Conservation (phyloP, 352 stramenopile genomes). For the Halophytophthora batemanensis region DNA sequence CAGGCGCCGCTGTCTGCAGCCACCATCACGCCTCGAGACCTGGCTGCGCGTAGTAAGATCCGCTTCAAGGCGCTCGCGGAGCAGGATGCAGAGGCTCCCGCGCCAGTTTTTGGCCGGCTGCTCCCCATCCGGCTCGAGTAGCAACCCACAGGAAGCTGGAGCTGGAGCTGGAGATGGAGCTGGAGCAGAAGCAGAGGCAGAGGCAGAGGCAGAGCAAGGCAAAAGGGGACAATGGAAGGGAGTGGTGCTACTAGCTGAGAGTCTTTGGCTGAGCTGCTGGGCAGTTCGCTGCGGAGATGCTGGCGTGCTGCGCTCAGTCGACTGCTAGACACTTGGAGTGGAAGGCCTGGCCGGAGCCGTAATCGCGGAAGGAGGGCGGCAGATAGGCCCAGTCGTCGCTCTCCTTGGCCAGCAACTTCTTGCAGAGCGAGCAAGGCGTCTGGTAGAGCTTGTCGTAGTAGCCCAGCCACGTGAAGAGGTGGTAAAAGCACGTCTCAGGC, state of each 20-base stretch:
- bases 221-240: too few species aligned
- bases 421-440: constrained; percentile 80
- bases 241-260: too few species aligned
- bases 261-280: too few species aligned
- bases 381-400: constrained; percentile 78
- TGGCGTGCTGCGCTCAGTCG: constrained; percentile 32
- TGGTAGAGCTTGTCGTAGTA: constrained; percentile 90
- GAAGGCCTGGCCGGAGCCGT: constrained; percentile 75
- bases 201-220: neutral
- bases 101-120: constrained; percentile 38
- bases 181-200: neutral
- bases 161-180: too few species aligned
- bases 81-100: constrained; percentile 6
- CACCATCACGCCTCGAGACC: constrained; percentile 47
- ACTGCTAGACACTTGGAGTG: constrained; percentile 79
- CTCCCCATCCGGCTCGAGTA: constrained; percentile 68
- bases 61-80: constrained; percentile 25
- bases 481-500: constrained; percentile 84
- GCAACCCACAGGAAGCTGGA: too few species aligned
- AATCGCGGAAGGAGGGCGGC: constrained; percentile 84
- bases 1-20: constrained; percentile 26
- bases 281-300: too few species aligned
- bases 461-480: constrained; percentile 83
- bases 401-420: constrained; percentile 83
- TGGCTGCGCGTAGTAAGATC: constrained; percentile 43